Percentiles rank a stretch among this genome's conserved stretches.
Conservation (phyloP, 2,329 filamentous ascomycete genomes). For the Ramichloridium luteum region DNA sequence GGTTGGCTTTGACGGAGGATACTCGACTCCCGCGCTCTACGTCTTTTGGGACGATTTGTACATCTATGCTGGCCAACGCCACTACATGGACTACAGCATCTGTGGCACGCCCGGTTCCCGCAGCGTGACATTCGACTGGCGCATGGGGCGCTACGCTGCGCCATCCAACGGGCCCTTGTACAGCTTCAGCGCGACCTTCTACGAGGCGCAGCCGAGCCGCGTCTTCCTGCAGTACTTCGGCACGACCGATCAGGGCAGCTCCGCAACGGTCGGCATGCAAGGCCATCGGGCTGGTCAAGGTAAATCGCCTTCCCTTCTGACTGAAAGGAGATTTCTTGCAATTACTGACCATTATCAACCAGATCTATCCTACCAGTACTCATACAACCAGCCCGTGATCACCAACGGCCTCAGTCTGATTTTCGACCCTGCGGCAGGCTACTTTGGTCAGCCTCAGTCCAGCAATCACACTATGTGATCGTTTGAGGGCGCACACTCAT, state of each 20-base stretch:
- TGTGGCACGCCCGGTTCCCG: neutral
- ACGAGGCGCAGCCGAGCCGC: neutral
- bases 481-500: no score
- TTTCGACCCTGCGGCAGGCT: neutral
- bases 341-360: neutral
- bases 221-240: neutral
- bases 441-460: no score
- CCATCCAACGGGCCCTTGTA: neutral
- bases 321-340: neutral
- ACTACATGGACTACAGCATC: constrained; percentile 1
- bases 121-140: constrained; percentile 1
- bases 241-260: neutral
- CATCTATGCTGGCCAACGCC: constrained; percentile 1
- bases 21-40: neutral
- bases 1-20: neutral
- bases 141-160: neutral
- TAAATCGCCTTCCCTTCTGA: neutral
- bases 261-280: constrained; percentile 1
- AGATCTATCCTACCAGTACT: neutral
- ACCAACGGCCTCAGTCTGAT: constrained; percentile 1
- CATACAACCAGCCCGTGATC: neutral
- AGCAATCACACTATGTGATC: no score
- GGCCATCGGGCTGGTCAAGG: neutral
- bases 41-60: neutral
- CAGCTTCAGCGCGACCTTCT: constrained; percentile 1